Base-by-base conservation (phyloP, 2,329 filamentous ascomycete species). In the Colletotrichum theobromicola region DNA sequence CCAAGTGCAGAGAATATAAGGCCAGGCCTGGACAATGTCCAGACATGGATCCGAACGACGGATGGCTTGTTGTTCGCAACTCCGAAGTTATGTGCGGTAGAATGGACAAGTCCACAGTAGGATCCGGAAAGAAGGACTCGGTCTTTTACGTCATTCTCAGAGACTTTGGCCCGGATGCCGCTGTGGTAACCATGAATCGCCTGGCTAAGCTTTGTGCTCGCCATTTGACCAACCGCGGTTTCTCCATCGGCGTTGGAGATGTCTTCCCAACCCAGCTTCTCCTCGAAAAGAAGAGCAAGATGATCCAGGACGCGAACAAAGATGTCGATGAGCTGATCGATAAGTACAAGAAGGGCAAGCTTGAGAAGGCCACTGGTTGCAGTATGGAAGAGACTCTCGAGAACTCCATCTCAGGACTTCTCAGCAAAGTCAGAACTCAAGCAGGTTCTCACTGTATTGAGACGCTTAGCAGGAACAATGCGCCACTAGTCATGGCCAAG, bases 101-200 rank as follows among this genome's bases (percentile, higher is more conserved):
- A 74, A 98, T 98, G 95, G 97, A 99, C 87, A 99, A 99, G 85
- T 94, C 95, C 2, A 98, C 96, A 0, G 95, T 99, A n/a, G 97
- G 97, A 78, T 93, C 95, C 7, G 97, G 97, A 79, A 98, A 98
- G 87, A 99, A 99, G 82, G 96, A 98, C 82, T 98, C 96, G 0
- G 93, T 99, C 24, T 99, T 98, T 81, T 99, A 98, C 81, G 94
- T 98, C 71, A 96, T 99, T 81, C 91, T 98, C 79, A 91, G 97
- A 87, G 97, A 99, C 86, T 99, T 94, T 79, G 97, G 97, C 1
- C 94, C 96, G 2, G 94, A 98, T 69, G 93, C 94, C 71, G 95
- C 97, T 9, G 95, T 96, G 1, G 91, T 92, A 71, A 95, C 94
- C 68, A 99, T 99, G 97, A 98, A 98, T 80, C 91, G 97, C 26